Conservation (phyloP, 345 rosid genomes). For the Melaleuca quinquenervia region DNA sequence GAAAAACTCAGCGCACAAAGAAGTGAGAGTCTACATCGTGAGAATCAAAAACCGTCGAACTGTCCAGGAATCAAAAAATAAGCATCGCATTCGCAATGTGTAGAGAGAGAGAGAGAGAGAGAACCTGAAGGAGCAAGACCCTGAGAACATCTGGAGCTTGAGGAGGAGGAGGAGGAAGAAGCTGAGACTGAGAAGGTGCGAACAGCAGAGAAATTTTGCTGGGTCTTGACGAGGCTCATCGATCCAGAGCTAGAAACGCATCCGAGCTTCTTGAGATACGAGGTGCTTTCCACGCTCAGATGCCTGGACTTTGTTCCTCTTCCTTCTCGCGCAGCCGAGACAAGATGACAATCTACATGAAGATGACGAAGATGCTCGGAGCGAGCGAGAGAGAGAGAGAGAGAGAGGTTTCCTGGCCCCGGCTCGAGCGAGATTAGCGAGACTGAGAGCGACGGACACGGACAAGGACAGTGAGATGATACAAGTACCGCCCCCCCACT, state of each 20-base stretch:
- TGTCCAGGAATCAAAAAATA: background rate
- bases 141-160: slow-evolving; percentile 32
- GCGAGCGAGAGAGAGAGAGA: background rate
- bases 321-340: background rate
- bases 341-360: background rate
- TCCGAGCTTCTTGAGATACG: background rate
- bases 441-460: background rate
- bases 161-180: slow-evolving; percentile 39
- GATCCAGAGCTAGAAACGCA: background rate
- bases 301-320: background rate
- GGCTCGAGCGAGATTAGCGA: background rate
- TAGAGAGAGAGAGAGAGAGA: background rate
- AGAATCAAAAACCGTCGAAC: background rate
- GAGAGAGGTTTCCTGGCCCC: background rate
- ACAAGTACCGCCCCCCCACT: background rate
- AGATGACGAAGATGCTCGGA: background rate
- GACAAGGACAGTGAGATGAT: background rate
- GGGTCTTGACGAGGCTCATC: slow-evolving; percentile 43
- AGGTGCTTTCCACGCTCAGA: background rate
- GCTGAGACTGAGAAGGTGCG: slow-evolving; percentile 39
- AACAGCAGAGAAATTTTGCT: slow-evolving; percentile 41
- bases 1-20: background rate
- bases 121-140: slow-evolving; percentile 31
- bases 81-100: background rate
- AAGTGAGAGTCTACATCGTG: background rate